Evolutionary conservation across 1,284 basidiomycete genomes (phyloP), one percentile per base, ranked within the genome.

Genomic region (Malassezia japonica): DNA sequence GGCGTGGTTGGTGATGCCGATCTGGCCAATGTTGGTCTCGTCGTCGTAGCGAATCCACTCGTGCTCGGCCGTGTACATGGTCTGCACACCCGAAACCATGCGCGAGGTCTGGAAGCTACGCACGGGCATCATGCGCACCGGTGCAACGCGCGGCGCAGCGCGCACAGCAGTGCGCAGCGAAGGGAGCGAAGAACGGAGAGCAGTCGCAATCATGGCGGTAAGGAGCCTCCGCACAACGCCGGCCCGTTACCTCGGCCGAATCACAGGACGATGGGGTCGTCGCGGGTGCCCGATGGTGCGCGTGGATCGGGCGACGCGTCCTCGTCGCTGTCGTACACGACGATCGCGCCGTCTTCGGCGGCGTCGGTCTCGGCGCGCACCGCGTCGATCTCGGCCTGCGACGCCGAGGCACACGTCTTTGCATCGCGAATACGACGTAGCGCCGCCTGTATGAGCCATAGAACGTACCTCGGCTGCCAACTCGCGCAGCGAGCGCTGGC

Each of bases 1-100:
- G 4, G 92, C 92, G 73, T 95, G 87, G 74, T 95, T 79, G 18
- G 94, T 96, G 73, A 99, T 90, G 37, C 83, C 83, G 36, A 98
- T 79, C 7, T 81, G 85, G 35, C 89, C 94, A 44, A 90, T 67
- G 51, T 84, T 83, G 37, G 85, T 86, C 41, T 76, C 74, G 55
- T 85, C 81, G 74, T 98, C 90, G 73, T 82, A 87, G 29, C 79
- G 75, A 55, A 96, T 81, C 67, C 84, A 82, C 77, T 99, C 92
- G 75, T 99, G 94, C 62, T 95, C 91, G 52, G 77, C 77, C 2
- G 91, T 90, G 77, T 57, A 70, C 28, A 64, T 56, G 50, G 55
- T 70, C 54, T 60, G 46, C 37, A 65, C 46, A 6, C 40, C 59
- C 24, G 28, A n/a, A 8, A 18, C 10, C 15, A 43, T 10, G n/a